Evolutionary conservation across 495 filamentous ascomycete species (phyloP).

Genomic region (Niebla homalea): DNA sequence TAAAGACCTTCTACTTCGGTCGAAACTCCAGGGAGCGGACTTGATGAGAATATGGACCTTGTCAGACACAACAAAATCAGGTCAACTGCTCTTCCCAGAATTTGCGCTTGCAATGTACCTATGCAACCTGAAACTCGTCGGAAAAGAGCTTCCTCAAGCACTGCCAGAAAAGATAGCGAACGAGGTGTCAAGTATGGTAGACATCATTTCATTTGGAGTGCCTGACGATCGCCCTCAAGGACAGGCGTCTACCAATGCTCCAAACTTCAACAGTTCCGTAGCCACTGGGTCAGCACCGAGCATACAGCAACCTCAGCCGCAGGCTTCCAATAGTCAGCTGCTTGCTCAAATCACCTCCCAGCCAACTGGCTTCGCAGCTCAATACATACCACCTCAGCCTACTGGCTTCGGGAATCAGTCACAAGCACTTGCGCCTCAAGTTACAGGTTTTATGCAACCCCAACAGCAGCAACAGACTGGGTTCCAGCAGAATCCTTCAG

Average conservation of each 20-base stretch:
- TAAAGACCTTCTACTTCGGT: constrained; percentile 73
- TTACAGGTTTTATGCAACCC: constrained; percentile 21
- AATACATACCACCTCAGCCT: constrained; percentile 28
- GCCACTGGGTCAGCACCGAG: constrained; percentile 54
- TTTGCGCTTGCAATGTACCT: constrained; percentile 98
- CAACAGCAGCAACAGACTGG: constrained; percentile 36
- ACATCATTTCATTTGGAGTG: constrained; percentile 94
- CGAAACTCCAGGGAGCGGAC: constrained; percentile 68
- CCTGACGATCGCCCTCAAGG: constrained; percentile 54
- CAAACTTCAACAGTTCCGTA: constrained; percentile 58
- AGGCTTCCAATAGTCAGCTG: constrained; percentile 60
- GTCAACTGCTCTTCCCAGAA: constrained; percentile 93
- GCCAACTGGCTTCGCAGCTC: constrained; percentile 59
- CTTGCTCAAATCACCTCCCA: constrained; percentile 61
- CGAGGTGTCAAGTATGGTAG: constrained; percentile 98
- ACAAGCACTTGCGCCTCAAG: constrained; percentile 38
- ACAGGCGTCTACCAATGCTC: constrained; percentile 50
- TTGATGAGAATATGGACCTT: constrained; percentile 86
- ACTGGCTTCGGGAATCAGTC: constrained; percentile 46
- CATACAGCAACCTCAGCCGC: constrained; percentile 77
- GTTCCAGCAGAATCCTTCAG: constrained; percentile 41
- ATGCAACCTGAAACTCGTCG: constrained; percentile 83
- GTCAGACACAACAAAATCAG: constrained; percentile 94
- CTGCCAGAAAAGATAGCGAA: constrained; percentile 83
- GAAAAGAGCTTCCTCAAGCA: constrained; percentile 58